Conservation (phyloP, 768 basidiomycete genomes). For the Leucogyrophana mollusca region DNA sequence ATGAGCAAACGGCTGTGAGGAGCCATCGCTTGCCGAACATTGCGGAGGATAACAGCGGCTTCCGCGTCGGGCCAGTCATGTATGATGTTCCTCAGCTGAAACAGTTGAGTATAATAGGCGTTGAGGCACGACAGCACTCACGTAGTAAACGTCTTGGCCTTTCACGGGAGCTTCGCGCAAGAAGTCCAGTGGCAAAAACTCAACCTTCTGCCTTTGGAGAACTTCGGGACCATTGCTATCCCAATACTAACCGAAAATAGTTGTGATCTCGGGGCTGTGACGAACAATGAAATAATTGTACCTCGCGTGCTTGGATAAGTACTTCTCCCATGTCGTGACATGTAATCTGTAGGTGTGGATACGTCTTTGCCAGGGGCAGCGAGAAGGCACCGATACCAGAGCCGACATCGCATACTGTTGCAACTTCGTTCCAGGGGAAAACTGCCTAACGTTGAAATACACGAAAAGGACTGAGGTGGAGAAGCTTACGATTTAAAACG, state of each 20-base stretch:
- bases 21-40: slow-evolving; percentile 35
- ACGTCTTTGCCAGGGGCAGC: slow-evolving; percentile 30
- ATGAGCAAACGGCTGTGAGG: slow-evolving; percentile 34
- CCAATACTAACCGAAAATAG: slow-evolving; percentile 26
- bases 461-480: slow-evolving; percentile 1
- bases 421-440: slow-evolving; percentile 33
- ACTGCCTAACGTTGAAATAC: slow-evolving; percentile 14
- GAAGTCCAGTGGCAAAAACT: slow-evolving; percentile 40
- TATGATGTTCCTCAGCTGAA: slow-evolving; percentile 35
- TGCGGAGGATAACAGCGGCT: slow-evolving; percentile 33
- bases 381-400: slow-evolving; percentile 38
- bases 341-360: slow-evolving; percentile 34
- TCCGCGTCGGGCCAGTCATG: slow-evolving; percentile 43
- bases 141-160: slow-evolving; percentile 41
- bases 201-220: slow-evolving; percentile 31
- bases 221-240: slow-evolving; percentile 31
- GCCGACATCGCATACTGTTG: slow-evolving; percentile 39
- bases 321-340: slow-evolving; percentile 36
- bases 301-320: slow-evolving; percentile 28
- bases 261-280: neutral
- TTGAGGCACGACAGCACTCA: slow-evolving; percentile 17
- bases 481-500: neutral
- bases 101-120: neutral
- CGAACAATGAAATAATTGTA: slow-evolving; percentile 3
- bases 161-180: slow-evolving; percentile 34